Percentiles rank a stretch among this genome's conserved stretches.
phyloP scores from a whole-genome alignment of 192 early-diverging fungal species.

The Pilobolus umbonatus region DNA sequence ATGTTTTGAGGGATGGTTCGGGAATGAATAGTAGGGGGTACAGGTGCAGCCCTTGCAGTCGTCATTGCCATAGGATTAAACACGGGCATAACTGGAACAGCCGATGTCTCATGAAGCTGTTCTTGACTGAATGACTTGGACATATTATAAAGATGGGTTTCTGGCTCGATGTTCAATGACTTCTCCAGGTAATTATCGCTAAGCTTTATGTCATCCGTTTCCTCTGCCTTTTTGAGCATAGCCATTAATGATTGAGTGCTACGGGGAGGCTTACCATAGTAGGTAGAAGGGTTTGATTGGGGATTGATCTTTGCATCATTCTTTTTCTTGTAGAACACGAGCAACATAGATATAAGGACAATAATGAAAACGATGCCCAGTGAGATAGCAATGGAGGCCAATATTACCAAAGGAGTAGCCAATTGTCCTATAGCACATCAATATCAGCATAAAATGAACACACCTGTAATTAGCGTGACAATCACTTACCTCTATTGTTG shows the following conservation, averaged over 20 bases:
- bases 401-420: constrained; percentile 57
- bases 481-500: neutral
- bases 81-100: neutral
- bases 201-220: neutral
- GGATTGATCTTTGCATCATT: constrained; percentile 18
- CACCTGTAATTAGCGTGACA: neutral
- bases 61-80: constrained; percentile 2
- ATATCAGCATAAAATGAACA: neutral
- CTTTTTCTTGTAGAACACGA: constrained; percentile 32
- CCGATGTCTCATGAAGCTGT: neutral
- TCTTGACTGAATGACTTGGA: constrained; percentile 9
- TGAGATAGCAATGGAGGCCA: constrained; percentile 61
- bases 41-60: neutral
- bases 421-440: constrained; percentile 28
- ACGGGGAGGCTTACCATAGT: constrained; percentile 31
- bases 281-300: constrained; percentile 13
- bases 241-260: constrained; percentile 29
- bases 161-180: neutral
- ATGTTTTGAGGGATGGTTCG: neutral
- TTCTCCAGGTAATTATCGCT: neutral
- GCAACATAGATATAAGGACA: constrained; percentile 53
- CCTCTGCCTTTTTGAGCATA: constrained; percentile 6
- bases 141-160: constrained; percentile 3
- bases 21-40: neutral
- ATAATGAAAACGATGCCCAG: constrained; percentile 62